Base-by-base conservation (phyloP, 345 rosid species). In the Reutealis trisperma region DNA sequence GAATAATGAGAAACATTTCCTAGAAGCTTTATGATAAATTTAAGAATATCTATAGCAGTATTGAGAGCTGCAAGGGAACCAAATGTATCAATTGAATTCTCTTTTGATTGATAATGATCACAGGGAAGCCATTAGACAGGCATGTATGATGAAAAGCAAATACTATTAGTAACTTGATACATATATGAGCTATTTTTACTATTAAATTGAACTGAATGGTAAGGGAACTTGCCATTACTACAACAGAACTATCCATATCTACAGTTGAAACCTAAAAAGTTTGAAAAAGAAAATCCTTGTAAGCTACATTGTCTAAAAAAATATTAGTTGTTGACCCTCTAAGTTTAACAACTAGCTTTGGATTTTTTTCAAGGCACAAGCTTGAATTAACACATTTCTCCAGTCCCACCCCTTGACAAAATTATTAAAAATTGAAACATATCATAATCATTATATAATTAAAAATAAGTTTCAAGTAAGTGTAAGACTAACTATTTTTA, bases 191-290 rank as follows among this genome's bases (percentile, higher is more conserved):
- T 27, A 37, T 37, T 37, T 37, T 37, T 37, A 37, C 41, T 5
- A 37, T 4, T 37, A 37, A 6, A 37, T 37, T 37, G 41, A 37
- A 5, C 41, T 6, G 6, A 37, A 37, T 30, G 47, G 6, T 5
- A n/a, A 64, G 37, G 55, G 14, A 34, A 54, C 41, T 13, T 58
- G 63, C 90, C 90, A 84, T 88, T 16, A 81, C 89, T 45, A 85
- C 89, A 30, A 89, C 89, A 79, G 85, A 76, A 67, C 87, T 87
- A 85, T 88, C 93, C 88, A 82, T 87, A 13, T 90, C 90, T 0
- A 79, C 74, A 1, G 91, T 84, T 37, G 90, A 85, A 75, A 87
- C 90, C 37, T 73, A 63, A 47, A 87, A 86, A 34, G 63, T 68
- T 44, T 77, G 24, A 67, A 63, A 79, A n/a, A 82, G 83, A 77